Evolutionary conservation across 83 land plant species (phyloP).

Genomic region (Picea engelmannii): DNA sequence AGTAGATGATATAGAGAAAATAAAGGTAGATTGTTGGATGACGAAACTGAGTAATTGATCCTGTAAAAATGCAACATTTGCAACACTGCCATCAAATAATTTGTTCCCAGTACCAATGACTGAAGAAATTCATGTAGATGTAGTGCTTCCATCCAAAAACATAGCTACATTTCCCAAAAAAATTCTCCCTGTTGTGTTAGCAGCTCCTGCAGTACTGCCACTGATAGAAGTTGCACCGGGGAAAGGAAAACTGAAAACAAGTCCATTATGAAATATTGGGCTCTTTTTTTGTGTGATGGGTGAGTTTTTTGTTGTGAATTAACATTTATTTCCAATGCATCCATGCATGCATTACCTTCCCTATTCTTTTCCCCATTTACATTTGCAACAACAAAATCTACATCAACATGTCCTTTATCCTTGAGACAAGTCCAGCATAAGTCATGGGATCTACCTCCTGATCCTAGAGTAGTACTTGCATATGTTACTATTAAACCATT

Average conservation of each 20-base stretch:
- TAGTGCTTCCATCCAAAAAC: background rate
- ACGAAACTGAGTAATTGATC: background rate
- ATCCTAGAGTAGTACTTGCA: background rate
- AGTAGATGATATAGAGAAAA: too few species aligned
- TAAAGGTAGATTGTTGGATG: background rate
- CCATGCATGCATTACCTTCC: background rate
- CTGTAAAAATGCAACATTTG: background rate
- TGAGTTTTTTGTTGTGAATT: background rate
- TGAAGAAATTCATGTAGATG: background rate
- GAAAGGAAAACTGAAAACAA: background rate
- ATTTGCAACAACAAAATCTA: background rate
- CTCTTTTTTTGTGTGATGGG: background rate
- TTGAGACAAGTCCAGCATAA: background rate
- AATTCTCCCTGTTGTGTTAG: background rate
- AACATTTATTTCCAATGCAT: background rate
- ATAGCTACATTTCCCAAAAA: slow-evolving; percentile 6
- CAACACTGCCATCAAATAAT: background rate
- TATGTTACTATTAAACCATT: background rate
- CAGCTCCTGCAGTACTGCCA: background rate
- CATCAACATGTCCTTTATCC: background rate
- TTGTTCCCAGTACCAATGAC: background rate
- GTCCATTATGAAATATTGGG: background rate
- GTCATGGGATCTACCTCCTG: background rate
- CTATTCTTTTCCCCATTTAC: background rate
- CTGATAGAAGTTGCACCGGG: background rate